A percentile compares a stretch with the other conserved stretches of the same genome.
These are phyloP conservation scores for Suillus brevipes DNA, from an alignment of 768 basidiomycete species.

Conservation along the genomic window DNA sequence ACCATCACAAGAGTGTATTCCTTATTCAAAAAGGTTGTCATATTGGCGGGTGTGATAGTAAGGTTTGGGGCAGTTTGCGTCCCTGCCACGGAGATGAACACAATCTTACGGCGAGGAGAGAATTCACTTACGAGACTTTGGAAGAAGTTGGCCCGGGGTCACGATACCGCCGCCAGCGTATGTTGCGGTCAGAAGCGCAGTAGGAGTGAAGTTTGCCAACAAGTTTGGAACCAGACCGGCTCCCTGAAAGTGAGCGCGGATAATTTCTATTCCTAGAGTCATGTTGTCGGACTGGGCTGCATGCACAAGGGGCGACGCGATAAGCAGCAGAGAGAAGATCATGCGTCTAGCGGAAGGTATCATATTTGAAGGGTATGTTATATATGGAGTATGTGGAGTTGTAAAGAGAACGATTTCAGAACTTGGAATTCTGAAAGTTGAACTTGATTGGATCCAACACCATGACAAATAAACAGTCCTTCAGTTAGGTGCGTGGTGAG, in stretches of 20 bases:
- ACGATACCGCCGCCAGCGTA: constrained; percentile 51
- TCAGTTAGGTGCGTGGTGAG: constrained; percentile 8
- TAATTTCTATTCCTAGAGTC: constrained; percentile 50
- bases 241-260: constrained; percentile 68
- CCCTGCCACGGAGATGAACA: constrained; percentile 40
- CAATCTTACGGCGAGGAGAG: background rate
- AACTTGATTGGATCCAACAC: constrained; percentile 1
- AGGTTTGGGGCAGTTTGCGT: constrained; percentile 55
- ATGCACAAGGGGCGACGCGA: constrained; percentile 7
- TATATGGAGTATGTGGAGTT: background rate
- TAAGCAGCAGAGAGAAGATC: constrained; percentile 24
- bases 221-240: constrained; percentile 63
- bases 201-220: constrained; percentile 59
- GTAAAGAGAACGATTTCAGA: background rate
- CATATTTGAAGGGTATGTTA: constrained; percentile 3
- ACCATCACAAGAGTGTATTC: constrained; percentile 73
- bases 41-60: constrained; percentile 50
- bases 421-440: constrained; percentile 2
- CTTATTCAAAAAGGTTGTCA: constrained; percentile 44
- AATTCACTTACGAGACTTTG: constrained; percentile 51
- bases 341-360: constrained; percentile 9
- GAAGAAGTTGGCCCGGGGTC: constrained; percentile 58
- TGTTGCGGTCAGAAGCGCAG: constrained; percentile 53
- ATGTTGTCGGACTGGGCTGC: constrained; percentile 46
- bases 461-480: constrained; percentile 5